phyloP scores from a whole-genome alignment of 306 rosid genomes.

The Casuarina glauca region DNA sequence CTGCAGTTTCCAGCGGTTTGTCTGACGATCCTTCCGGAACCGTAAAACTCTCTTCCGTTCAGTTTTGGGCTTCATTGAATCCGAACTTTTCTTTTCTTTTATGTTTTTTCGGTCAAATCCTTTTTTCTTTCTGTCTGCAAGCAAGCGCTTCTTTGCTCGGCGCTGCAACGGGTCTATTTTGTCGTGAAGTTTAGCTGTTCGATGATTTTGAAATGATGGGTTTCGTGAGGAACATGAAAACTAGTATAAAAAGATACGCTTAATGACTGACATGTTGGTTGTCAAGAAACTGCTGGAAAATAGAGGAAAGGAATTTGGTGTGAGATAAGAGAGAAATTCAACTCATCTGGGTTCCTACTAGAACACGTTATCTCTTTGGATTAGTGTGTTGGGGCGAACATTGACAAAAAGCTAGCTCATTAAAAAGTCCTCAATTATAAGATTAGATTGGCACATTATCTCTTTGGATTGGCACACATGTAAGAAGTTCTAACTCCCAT shows the following conservation, averaged over 20 bases:
- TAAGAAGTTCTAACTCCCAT: too few species aligned
- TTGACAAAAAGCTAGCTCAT: too few species aligned
- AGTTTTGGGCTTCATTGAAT: not conserved
- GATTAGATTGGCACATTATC: too few species aligned
- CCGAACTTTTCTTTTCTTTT: not conserved
- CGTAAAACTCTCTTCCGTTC: not conserved
- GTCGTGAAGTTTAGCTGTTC: not conserved
- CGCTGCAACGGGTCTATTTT: not conserved
- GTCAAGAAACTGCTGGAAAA: not conserved
- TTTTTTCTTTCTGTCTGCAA: not conserved
- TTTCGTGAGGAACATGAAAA: not conserved
- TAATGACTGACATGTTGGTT: constrained; percentile 17
- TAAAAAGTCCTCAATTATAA: too few species aligned
- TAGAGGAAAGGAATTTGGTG: too few species aligned
- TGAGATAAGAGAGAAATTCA: not conserved
- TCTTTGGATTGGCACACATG: too few species aligned
- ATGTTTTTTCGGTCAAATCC: not conserved
- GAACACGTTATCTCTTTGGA: too few species aligned
- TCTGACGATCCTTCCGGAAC: not conserved
- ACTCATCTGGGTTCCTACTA: not conserved
- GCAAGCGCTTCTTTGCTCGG: not conserved
- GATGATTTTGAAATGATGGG: not conserved
- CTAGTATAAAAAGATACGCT: not conserved
- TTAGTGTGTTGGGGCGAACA: too few species aligned
- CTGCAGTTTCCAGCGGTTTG: not conserved